A percentile compares a stretch with the other conserved stretches of the same genome.
phyloP scores from a whole-genome alignment of 805 yeast genomes.

The Candida stauntonica region DNA sequence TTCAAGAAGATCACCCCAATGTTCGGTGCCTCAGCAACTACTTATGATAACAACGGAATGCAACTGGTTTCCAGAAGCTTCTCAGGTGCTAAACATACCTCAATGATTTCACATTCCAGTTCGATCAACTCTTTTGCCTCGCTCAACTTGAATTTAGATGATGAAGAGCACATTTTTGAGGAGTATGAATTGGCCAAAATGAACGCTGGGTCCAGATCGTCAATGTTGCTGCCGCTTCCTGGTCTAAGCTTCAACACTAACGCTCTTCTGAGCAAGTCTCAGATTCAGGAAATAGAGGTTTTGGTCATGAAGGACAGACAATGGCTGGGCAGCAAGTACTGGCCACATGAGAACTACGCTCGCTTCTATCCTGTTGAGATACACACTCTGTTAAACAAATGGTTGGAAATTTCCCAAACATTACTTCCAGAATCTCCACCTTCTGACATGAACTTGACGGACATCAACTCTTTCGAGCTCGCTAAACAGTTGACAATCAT shows the following conservation, averaged over 20 bases:
- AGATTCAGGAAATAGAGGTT: constrained; percentile 37
- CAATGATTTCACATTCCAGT: constrained; percentile 36
- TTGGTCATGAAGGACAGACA: constrained; percentile 50
- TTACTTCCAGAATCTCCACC: constrained; percentile 14
- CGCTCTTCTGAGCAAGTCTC: constrained; percentile 23
- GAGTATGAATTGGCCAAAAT: constrained; percentile 52
- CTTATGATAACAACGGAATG: constrained; percentile 20
- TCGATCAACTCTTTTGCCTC: constrained; percentile 30
- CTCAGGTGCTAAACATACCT: constrained; percentile 24
- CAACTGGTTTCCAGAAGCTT: constrained; percentile 56
- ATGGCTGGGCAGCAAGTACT: constrained; percentile 32
- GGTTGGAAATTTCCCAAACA: constrained; percentile 54
- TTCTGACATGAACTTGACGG: constrained; percentile 22
- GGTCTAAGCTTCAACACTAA: constrained; percentile 23
- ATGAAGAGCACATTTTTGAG: constrained; percentile 48
- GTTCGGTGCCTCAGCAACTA: constrained; percentile 4
- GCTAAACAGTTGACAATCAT: constrained; percentile 75
- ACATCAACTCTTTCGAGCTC: constrained; percentile 65
- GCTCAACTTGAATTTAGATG: constrained; percentile 24
- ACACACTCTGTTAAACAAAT: constrained; percentile 34
- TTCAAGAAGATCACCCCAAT: constrained; percentile 5
- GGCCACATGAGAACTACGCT: constrained; percentile 21
- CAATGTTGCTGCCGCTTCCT: constrained; percentile 29
- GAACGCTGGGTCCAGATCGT: constrained; percentile 37
- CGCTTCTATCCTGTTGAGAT: constrained; percentile 24